Conservation (phyloP, 371 early-diverging fungal genomes). For the Syncephalastrum monosporum region DNA sequence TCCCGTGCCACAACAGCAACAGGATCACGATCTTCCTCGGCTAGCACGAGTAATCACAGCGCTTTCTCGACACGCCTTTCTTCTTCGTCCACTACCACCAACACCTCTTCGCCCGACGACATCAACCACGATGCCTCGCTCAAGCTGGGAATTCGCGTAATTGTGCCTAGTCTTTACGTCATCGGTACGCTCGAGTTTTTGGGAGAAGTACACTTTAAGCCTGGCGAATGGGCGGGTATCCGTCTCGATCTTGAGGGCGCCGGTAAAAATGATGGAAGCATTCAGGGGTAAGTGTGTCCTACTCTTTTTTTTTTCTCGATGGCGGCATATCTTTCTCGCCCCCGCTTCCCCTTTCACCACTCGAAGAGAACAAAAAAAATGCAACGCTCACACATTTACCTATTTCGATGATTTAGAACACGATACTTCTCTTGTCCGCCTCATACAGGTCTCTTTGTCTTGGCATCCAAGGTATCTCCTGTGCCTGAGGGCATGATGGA, state of each 20-base stretch:
- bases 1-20: too few relatives aligned
- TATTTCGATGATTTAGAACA: conserved; percentile 27
- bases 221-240: conserved; percentile 81
- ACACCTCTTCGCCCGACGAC: too few relatives aligned
- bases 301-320: conserved; percentile 7
- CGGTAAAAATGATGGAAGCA: conserved; percentile 83
- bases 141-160: conserved; percentile 53
- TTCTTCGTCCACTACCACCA: too few relatives aligned
- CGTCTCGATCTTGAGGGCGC: conserved; percentile 70
- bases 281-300: conserved; percentile 56
- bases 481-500: conserved; percentile 11
- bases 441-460: conserved; percentile 70
- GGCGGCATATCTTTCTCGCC: too few relatives aligned
- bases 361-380: neutral
- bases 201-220: conserved; percentile 64
- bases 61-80: too few relatives aligned
- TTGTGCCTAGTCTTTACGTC: conserved; percentile 56
- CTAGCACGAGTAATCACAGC: too few relatives aligned
- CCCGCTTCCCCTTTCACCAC: too few relatives aligned
- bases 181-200: conserved; percentile 64
- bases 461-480: conserved; percentile 49
- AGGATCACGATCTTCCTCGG: too few relatives aligned
- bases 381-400: neutral
- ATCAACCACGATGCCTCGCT: too few relatives aligned
- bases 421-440: conserved; percentile 68